Percentiles rank a stretch among this genome's conserved stretches.
Conservation (phyloP, 2,329 filamentous ascomycete genomes). For the Clonostachys solani region DNA sequence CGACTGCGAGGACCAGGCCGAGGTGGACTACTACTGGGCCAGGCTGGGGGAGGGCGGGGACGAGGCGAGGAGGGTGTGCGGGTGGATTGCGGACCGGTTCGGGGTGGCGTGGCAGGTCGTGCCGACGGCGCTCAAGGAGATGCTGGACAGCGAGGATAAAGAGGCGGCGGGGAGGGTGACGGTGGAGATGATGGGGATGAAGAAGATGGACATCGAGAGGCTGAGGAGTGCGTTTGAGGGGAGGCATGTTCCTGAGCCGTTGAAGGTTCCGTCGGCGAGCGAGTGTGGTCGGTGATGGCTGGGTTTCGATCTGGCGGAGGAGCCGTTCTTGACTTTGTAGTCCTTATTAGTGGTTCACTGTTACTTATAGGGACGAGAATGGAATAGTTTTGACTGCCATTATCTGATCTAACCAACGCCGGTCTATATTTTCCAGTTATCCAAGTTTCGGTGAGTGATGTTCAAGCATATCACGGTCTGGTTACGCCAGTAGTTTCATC, state of each 20-base stretch:
- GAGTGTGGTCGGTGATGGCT: no score
- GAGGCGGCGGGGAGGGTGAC: constrained; percentile 21
- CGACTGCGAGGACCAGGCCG: constrained; percentile 36
- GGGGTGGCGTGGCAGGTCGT: constrained; percentile 43
- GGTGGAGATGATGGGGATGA: constrained; percentile 33
- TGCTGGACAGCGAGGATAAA: constrained; percentile 24
- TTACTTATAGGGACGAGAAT: no score
- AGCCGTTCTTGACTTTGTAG: no score
- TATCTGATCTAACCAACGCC: no score
- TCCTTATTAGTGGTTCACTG: no score
- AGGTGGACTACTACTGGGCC: constrained; percentile 42
- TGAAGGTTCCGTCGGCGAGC: no score
- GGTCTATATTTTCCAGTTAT: no score
- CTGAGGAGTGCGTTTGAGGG: constrained; percentile 15
- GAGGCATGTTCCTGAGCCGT: no score
- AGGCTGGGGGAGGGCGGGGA: constrained; percentile 34
- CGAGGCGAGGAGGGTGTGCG: constrained; percentile 28
- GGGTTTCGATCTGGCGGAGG: no score
- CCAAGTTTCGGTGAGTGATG: no score
- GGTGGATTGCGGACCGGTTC: constrained; percentile 40
- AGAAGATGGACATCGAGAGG: constrained; percentile 33
- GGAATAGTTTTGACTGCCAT: no score
- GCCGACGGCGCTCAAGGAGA: constrained; percentile 26
- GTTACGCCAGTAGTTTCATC: constrained; percentile 3
- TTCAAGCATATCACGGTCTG: no score